These are phyloP conservation scores for Laguncularia racemosa DNA, from an alignment of 345 rosid genomes.

Conservation along the genomic window DNA sequence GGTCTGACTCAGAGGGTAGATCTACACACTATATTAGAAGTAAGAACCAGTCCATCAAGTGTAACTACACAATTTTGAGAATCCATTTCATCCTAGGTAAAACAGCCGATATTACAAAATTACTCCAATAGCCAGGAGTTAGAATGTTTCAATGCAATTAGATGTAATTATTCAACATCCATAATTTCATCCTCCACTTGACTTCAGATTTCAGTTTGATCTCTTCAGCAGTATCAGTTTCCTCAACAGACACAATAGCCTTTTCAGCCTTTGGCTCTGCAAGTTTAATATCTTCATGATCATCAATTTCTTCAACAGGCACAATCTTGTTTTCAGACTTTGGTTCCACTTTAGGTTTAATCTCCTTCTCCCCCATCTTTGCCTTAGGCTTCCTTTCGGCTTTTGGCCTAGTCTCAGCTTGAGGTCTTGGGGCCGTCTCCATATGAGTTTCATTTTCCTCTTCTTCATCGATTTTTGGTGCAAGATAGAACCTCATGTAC, in stretches of 20 bases:
- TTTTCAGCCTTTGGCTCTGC: background rate
- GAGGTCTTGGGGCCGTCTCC: too few relatives aligned
- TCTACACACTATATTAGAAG: too few relatives aligned
- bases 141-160: background rate
- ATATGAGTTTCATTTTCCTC: constrained; percentile 40
- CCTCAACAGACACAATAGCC: too few relatives aligned
- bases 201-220: background rate
- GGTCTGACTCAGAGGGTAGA: too few relatives aligned
- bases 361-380: background rate
- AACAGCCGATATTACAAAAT: background rate
- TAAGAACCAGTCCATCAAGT: too few relatives aligned
- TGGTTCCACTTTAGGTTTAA: background rate
- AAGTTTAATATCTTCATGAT: background rate
- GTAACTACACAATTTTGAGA: too few relatives aligned
- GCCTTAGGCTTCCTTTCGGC: background rate
- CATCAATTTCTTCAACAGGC: background rate
- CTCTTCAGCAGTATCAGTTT: too few relatives aligned
- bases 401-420: too few relatives aligned
- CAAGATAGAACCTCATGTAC: constrained; percentile 89
- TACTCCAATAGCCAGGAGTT: background rate
- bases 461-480: constrained; percentile 98
- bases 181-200: background rate
- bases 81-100: too few relatives aligned
- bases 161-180: background rate
- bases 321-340: background rate